These are phyloP conservation scores for Penicillium occitanis DNA, from an alignment of 2,329 filamentous ascomycete genomes.

Conservation along the genomic window DNA sequence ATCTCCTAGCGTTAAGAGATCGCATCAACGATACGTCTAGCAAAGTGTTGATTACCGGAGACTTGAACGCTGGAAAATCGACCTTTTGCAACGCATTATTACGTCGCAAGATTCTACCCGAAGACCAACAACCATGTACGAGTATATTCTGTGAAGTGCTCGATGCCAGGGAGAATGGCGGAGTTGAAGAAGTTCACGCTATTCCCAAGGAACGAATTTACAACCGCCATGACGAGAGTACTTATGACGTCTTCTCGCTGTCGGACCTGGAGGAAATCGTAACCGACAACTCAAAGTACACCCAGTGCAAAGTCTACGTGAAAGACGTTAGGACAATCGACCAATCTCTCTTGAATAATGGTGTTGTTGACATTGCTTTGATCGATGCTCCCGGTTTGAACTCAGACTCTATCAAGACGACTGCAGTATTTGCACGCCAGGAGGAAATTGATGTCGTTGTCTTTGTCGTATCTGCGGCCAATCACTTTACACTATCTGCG, in stretches of 20 bases:
- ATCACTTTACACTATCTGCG: conserved; percentile 97
- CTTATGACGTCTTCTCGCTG: conserved; percentile 82
- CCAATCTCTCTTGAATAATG: conserved; percentile 93
- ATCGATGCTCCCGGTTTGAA: conserved; percentile 97
- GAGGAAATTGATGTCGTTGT: conserved; percentile 99
- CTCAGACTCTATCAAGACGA: conserved; percentile 94
- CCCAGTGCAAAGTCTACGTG: conserved; percentile 95
- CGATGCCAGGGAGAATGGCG: conserved; percentile 85
- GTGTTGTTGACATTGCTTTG: conserved; percentile 94
- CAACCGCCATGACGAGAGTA: conserved; percentile 86
- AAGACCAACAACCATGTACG: conserved; percentile 97
- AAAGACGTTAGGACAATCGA: conserved; percentile 86
- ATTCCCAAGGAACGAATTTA: conserved; percentile 80
- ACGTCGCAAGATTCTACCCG: conserved; percentile 85
- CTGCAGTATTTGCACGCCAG: conserved; percentile 92
- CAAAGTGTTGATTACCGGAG: conserved; percentile 93
- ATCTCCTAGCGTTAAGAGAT: conserved; percentile 81
- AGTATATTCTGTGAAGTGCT: conserved; percentile 98
- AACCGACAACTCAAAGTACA: conserved; percentile 80
- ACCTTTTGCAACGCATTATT: conserved; percentile 98
- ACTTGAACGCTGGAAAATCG: conserved; percentile 95
- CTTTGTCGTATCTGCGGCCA: conserved; percentile 95
- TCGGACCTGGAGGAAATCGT: conserved; percentile 84
- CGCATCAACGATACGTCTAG: conserved; percentile 96
- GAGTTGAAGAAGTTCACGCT: conserved; percentile 92